Evolutionary conservation across 805 yeast genomes (phyloP).

Genomic region (Candida boidinii): DNA sequence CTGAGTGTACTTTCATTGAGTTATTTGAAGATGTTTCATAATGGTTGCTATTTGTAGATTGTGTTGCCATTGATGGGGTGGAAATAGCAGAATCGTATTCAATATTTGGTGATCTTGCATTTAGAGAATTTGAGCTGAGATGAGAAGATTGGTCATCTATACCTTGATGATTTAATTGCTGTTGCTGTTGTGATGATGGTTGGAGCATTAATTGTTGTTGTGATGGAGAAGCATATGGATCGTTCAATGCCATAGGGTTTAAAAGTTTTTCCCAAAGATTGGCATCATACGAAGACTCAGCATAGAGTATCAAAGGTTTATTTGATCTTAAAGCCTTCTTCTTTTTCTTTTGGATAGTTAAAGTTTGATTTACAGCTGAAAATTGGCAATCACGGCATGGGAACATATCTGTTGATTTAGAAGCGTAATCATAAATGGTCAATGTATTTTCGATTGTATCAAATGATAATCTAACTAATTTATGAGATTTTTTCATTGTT

Average conservation of each 20-base stretch:
- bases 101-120: no score
- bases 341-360: constrained; percentile 17
- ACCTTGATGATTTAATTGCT: no score
- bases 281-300: constrained; percentile 65
- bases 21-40: no score
- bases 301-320: constrained; percentile 45
- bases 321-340: constrained; percentile 24
- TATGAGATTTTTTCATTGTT: constrained; percentile 16
- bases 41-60: no score
- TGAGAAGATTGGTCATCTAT: constrained; percentile 7
- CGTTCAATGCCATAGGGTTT: not conserved
- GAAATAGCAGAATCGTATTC: no score
- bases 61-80: no score
- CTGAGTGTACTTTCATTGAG: no score
- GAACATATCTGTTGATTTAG: constrained; percentile 14
- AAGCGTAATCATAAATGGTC: constrained; percentile 12
- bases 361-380: constrained; percentile 16
- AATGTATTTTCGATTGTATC: constrained; percentile 17
- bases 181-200: no score
- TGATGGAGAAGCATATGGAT: no score
- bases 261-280: constrained; percentile 17
- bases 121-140: constrained; percentile 8
- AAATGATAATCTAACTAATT: constrained; percentile 7
- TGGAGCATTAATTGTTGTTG: no score
- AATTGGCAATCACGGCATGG: constrained; percentile 14